Evolutionary conservation across 164 flowering plant species (phyloP).

Genomic region (Pachysandra terminalis): DNA sequence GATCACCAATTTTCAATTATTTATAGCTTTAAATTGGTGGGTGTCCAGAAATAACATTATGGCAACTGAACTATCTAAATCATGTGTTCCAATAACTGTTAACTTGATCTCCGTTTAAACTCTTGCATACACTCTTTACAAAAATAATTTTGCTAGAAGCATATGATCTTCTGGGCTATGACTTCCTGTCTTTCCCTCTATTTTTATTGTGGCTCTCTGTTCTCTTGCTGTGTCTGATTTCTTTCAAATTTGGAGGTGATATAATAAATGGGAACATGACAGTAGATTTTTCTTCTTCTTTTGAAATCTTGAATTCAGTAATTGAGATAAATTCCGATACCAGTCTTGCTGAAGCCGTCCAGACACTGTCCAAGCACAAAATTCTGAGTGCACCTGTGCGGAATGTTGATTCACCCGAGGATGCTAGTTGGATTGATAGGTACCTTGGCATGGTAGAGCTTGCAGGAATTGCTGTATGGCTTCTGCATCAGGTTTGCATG

Average conservation of each 20-base stretch:
- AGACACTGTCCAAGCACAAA: constrained; percentile 61
- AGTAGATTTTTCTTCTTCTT: background rate
- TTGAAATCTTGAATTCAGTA: constrained; percentile 33
- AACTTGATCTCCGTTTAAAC: too few relatives aligned
- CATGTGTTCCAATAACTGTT: too few relatives aligned
- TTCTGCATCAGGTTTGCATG: constrained; percentile 82
- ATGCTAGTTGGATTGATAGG: constrained; percentile 95
- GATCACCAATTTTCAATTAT: too few relatives aligned
- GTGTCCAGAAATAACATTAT: too few relatives aligned
- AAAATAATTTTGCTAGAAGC: too few relatives aligned
- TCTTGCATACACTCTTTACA: too few relatives aligned
- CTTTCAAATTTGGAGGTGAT: background rate
- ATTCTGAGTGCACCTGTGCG: constrained; percentile 92
- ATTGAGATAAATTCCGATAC: constrained; percentile 83
- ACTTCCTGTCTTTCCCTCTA: too few relatives aligned
- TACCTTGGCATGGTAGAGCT: constrained; percentile 92
- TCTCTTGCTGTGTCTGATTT: background rate
- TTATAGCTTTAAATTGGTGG: too few relatives aligned
- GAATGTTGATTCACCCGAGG: constrained; percentile 80
- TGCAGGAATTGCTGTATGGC: constrained; percentile 95
- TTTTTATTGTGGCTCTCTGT: too few relatives aligned
- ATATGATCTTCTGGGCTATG: too few relatives aligned
- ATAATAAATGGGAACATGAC: too few relatives aligned
- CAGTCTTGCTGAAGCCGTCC: constrained; percentile 83
- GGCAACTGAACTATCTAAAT: too few relatives aligned